These are phyloP conservation scores for Fusarium sp. DNA, from an alignment of 2,329 filamentous ascomycete species.

Conservation along the genomic window DNA sequence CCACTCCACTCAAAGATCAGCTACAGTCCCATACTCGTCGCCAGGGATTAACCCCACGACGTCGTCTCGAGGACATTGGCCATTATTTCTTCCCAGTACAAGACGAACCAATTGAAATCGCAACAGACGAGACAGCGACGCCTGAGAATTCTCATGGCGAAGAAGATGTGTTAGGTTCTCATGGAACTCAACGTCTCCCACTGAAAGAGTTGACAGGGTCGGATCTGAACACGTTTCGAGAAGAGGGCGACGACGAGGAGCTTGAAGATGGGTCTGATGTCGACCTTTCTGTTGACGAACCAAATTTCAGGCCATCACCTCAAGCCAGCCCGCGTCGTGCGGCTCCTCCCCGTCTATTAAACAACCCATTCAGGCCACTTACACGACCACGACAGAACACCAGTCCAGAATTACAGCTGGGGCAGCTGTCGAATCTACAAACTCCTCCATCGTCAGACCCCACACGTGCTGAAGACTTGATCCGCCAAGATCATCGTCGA, in stretches of 20 bases:
- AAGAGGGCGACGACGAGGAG: conserved; percentile 33
- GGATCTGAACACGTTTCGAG: conserved; percentile 32
- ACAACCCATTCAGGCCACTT: conserved; percentile 20
- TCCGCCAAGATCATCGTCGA: conserved; percentile 12
- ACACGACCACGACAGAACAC: conserved; percentile 9
- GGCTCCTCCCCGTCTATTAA: conserved; percentile 4
- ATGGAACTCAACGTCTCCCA: conserved; percentile 31
- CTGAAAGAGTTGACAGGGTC: conserved; percentile 42
- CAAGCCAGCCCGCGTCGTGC: conserved; percentile 15
- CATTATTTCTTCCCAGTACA: conserved; percentile 46
- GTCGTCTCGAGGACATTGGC: conserved; percentile 45
- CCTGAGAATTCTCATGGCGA: conserved; percentile 20
- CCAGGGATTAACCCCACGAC: conserved; percentile 12
- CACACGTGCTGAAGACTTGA: conserved; percentile 11
- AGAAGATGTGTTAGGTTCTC: conserved; percentile 10
- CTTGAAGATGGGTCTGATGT: conserved; percentile 2
- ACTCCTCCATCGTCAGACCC: conserved; percentile 46
- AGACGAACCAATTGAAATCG: conserved; percentile 48
- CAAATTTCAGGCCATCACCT: conserved; percentile 10
- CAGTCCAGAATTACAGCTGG: conserved; percentile 2
- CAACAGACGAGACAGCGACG: conserved; percentile 51
- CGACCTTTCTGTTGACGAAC: conserved; percentile 13
- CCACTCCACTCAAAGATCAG: conserved; percentile 8
- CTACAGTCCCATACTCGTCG: conserved; percentile 3
- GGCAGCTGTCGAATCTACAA: conserved; percentile 18